Evolutionary conservation across 208 protist species (phyloP), one percentile per base, ranked within the genome.

Genomic region (Leishmania major): DNA sequence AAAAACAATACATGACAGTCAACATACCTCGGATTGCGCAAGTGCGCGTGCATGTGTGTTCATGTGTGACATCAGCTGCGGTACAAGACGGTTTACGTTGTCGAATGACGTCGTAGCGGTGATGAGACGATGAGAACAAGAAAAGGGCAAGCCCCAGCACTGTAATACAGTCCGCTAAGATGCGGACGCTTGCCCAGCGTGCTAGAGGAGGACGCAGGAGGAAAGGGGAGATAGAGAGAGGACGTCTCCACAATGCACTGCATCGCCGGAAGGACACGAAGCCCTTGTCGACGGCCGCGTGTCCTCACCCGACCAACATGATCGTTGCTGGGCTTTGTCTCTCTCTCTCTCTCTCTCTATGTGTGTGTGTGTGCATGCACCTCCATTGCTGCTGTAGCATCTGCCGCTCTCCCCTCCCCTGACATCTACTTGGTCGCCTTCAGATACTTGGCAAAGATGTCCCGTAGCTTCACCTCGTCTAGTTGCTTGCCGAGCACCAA

Each of bases 401-500:
- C 31, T 72, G 45, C 22, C n/a, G 4, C 69, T 51, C 22, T 73
- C 13, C 47, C 71, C 72, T 77, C 47, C 6, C 7, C 40, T 25
- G 51, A 11, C 6, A 35, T 43, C 57, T 67, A 83, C 75, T 70
- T 75, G 43, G 89, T 90, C 13, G 90, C 81, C 74, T 89, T 88
- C 84, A 97, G 77, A 76, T 93, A 90, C n/a, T 75, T 55, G 10
- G 89, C 47, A 75, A 97, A 96, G 64, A 97, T 90, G 62, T 66
- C 72, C 22, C 92, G 74, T 67, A 97, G 67, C 55, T 92, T 91
- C 47, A 82, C 81, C 78, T 87, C 88, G 66, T 96, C 85, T 11
- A 97, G 84, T 43, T 79, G 45, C 69, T 92, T 93, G 11, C 94
- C 94, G 15, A 97, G 83, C 43, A 97, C 87, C 31, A 97, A 87